Conservation (phyloP, 129 eudicot species). For the Helianthus tuberosus region DNA sequence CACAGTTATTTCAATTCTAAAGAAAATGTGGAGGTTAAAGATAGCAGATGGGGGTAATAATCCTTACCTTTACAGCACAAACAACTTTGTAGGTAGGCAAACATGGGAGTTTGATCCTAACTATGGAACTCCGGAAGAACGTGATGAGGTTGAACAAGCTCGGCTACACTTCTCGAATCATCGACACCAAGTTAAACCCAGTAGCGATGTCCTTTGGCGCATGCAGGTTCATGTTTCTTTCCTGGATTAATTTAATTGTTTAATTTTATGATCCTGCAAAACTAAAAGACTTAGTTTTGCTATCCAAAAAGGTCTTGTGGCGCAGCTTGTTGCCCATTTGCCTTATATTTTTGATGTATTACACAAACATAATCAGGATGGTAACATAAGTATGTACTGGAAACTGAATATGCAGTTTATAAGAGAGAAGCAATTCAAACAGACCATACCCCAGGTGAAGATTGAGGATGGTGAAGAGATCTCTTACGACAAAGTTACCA, state of each 20-base stretch:
- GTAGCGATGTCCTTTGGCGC: conserved; percentile 48
- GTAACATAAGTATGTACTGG: background rate
- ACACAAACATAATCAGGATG: too few species aligned
- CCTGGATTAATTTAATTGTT: background rate
- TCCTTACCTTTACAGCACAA: conserved; percentile 42
- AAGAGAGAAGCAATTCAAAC: conserved; percentile 63
- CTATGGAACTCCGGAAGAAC: conserved; percentile 38
- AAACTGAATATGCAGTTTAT: conserved; percentile 47
- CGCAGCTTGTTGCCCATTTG: too few species aligned
- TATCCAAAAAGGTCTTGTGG: too few species aligned
- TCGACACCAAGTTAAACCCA: conserved; percentile 41
- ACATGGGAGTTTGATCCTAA: conserved; percentile 56
- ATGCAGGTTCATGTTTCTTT: conserved; percentile 39
- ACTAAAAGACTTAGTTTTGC: too few species aligned
- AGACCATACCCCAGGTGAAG: conserved; percentile 54
- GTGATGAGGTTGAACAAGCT: conserved; percentile 44
- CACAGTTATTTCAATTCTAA: background rate
- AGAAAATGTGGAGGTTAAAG: conserved; percentile 50
- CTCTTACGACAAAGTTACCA: conserved; percentile 48
- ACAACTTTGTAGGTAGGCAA: conserved; percentile 50
- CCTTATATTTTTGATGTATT: too few species aligned
- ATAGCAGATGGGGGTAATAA: conserved; percentile 38
- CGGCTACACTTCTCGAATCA: conserved; percentile 45
- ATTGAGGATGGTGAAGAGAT: conserved; percentile 65
- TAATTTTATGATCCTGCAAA: background rate